These are phyloP conservation scores for Podospora pseudocomata DNA, from an alignment of 495 filamentous ascomycete species.

Conservation along the genomic window DNA sequence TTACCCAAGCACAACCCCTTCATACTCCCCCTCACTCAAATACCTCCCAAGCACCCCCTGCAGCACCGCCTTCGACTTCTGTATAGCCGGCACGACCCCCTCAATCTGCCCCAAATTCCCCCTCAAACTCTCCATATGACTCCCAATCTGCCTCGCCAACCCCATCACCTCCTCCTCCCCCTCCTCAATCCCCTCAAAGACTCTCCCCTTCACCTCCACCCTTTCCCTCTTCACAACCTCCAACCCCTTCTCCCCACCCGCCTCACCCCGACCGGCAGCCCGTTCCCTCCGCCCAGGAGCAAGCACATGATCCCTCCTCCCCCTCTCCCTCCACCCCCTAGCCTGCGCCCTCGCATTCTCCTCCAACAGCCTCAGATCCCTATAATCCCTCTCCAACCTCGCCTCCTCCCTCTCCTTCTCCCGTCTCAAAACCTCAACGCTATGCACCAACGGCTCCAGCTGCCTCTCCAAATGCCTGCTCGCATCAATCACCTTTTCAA, in stretches of 20 bases:
- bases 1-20: constrained; percentile 41
- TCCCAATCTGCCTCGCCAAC: constrained; percentile 42
- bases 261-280: constrained; percentile 5
- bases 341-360: constrained; percentile 39
- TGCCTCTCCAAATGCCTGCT: constrained; percentile 35
- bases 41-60: constrained; percentile 40
- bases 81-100: constrained; percentile 41
- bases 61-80: constrained; percentile 41
- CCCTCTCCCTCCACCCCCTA: constrained; percentile 33
- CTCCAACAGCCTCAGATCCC: constrained; percentile 34
- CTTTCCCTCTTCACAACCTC: constrained; percentile 23
- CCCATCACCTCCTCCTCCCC: constrained; percentile 32
- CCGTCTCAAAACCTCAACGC: constrained; percentile 38
- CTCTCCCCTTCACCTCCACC: constrained; percentile 32
- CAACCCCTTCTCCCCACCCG: constrained; percentile 8
- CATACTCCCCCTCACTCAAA: constrained; percentile 44
- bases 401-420: constrained; percentile 41
- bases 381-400: constrained; percentile 41
- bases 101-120: constrained; percentile 54
- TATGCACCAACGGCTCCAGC: constrained; percentile 45
- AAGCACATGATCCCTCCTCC: constrained; percentile 41
- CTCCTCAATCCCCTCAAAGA: background rate
- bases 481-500: constrained; percentile 40
- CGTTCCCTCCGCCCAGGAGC: constrained; percentile 29
- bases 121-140: constrained; percentile 55